phyloP scores from a whole-genome alignment of 768 basidiomycete genomes.

The Russula sp. region DNA sequence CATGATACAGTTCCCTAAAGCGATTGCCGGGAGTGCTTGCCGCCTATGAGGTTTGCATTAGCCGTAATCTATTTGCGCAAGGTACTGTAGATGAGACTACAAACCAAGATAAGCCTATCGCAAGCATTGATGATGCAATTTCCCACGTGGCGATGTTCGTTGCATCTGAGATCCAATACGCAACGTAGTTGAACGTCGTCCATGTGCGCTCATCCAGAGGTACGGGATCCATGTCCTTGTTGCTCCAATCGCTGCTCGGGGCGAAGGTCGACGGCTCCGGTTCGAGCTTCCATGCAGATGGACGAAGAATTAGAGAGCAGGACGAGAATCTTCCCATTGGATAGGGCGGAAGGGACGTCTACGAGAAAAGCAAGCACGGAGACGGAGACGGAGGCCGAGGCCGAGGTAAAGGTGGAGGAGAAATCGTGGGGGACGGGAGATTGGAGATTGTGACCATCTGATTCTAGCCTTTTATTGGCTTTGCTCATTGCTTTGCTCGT shows the following conservation, averaged over 20 bases:
- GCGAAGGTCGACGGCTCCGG: constrained; percentile 56
- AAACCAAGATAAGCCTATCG: constrained; percentile 68
- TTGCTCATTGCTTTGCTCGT: neutral
- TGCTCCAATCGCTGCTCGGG: constrained; percentile 57
- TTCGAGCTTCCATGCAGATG: constrained; percentile 50
- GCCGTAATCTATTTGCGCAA: neutral
- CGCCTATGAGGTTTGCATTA: constrained; percentile 41
- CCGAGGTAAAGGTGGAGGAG: no score
- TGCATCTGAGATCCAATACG: constrained; percentile 50
- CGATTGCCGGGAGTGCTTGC: constrained; percentile 66
- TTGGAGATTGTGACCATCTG: neutral
- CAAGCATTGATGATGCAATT: constrained; percentile 70
- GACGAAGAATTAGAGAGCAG: constrained; percentile 19
- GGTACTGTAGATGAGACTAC: constrained; percentile 21
- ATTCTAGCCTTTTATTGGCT: neutral
- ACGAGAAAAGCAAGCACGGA: neutral
- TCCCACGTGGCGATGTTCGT: constrained; percentile 44
- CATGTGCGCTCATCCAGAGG: constrained; percentile 60
- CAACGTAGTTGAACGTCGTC: constrained; percentile 63
- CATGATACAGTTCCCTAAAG: constrained; percentile 69
- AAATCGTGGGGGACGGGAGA: neutral
- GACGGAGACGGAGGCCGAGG: neutral
- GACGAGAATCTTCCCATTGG: constrained; percentile 5
- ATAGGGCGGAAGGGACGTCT: neutral
- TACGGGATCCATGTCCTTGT: constrained; percentile 77